Conservation (phyloP, 2,329 filamentous ascomycete genomes). For the Chaetomiaceae sp. region DNA sequence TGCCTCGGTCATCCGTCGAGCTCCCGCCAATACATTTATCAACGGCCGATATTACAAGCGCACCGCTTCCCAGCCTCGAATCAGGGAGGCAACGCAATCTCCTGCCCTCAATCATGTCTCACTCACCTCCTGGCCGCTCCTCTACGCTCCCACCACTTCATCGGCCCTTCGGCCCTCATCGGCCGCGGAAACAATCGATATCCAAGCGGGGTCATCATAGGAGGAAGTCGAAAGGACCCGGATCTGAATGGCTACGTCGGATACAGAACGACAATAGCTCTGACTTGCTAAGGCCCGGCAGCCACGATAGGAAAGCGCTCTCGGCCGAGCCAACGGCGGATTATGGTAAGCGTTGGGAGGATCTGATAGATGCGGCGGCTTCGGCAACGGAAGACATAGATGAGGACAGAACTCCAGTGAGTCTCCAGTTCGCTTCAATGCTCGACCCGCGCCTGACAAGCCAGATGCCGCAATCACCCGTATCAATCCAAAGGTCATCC, state of each 20-base stretch:
- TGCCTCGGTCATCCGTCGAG: conserved; percentile 65
- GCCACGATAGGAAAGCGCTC: conserved; percentile 74
- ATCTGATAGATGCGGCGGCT: conserved; percentile 87
- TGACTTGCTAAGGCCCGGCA: conserved; percentile 60
- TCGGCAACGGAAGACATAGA: conserved; percentile 89
- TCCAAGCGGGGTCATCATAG: conserved; percentile 80
- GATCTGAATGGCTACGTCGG: conserved; percentile 60
- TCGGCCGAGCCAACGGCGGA: conserved; percentile 80
- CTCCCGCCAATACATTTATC: conserved; percentile 62
- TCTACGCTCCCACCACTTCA: conserved; percentile 84
- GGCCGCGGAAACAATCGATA: conserved; percentile 81
- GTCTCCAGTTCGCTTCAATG: conserved; percentile 39
- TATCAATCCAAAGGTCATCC: conserved; percentile 59
- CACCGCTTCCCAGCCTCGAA: conserved; percentile 63
- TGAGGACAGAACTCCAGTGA: conserved; percentile 83
- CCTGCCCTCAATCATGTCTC: conserved; percentile 74
- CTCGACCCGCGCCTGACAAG: conserved; percentile 42
- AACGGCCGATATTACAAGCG: conserved; percentile 63
- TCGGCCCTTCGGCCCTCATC: conserved; percentile 63
- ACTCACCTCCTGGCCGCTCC: conserved; percentile 80
- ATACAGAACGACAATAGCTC: conserved; percentile 48
- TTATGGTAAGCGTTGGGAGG: conserved; percentile 90
- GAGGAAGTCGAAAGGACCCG: conserved; percentile 66
- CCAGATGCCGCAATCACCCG: conserved; percentile 61
- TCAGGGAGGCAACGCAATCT: conserved; percentile 64